phyloP scores from a whole-genome alignment of 495 filamentous ascomycete genomes.

The Paragyromitra xinjiangensis region DNA sequence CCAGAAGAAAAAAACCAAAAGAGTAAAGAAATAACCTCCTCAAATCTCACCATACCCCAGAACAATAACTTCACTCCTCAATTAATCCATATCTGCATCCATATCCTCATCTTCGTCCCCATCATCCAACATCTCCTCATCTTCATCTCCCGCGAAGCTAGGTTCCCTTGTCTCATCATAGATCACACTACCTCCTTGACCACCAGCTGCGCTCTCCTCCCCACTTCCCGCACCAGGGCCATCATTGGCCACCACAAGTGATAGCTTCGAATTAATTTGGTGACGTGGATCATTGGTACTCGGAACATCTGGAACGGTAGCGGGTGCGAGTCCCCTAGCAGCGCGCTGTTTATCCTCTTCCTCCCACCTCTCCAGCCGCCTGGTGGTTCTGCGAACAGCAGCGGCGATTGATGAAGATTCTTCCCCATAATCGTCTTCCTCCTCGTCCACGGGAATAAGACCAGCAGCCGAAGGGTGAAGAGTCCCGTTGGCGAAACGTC shows the following conservation, averaged over 20 bases:
- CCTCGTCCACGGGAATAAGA: constrained; percentile 70
- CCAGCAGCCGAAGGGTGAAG: constrained; percentile 72
- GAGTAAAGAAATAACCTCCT: constrained; percentile 15
- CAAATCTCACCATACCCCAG: not conserved
- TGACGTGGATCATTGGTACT: constrained; percentile 15
- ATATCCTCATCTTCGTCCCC: constrained; percentile 52
- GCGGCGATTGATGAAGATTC: constrained; percentile 76
- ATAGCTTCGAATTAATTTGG: constrained; percentile 33
- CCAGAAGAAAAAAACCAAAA: constrained; percentile 43
- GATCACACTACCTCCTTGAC: constrained; percentile 41
- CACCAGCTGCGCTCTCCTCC: constrained; percentile 41
- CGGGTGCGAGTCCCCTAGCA: constrained; percentile 37
- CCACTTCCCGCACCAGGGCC: constrained; percentile 32
- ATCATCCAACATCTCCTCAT: constrained; percentile 46
- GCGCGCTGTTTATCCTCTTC: constrained; percentile 62
- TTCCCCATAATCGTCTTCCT: constrained; percentile 80
- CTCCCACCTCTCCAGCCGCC: constrained; percentile 80
- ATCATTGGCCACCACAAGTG: constrained; percentile 18
- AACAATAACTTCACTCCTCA: constrained; percentile 2
- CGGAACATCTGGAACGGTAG: constrained; percentile 39
- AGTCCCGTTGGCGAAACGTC: constrained; percentile 44
- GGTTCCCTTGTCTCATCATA: constrained; percentile 49
- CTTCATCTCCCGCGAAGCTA: constrained; percentile 46
- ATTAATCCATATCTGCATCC: constrained; percentile 47
- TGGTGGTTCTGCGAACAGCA: constrained; percentile 71